Base-by-base conservation (phyloP, 257 asterid species). In the Galeopsis tetrahit region DNA sequence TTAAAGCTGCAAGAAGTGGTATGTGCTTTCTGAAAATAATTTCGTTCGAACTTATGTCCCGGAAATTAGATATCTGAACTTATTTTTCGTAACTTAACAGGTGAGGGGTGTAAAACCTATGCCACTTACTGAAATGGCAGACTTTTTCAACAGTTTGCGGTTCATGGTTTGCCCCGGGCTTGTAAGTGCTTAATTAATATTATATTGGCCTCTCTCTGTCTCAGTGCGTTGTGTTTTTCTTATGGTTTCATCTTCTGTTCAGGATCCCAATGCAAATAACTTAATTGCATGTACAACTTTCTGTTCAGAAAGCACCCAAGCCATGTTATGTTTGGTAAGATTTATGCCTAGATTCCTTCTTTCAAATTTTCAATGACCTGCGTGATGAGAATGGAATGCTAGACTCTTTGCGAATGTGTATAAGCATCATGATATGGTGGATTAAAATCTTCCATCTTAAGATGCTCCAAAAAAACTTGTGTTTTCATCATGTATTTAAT, bases 1-100 rank as follows among this genome's bases (percentile, higher is more conserved):
- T 65, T 93, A 83, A 93, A 93, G 85, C 90, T 90, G 79, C 98
- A 93, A 85, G 98, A 93, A 90, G 98, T 93, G 88, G 98, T 93
- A 71, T 63, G 83, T 85, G 74, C 77, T 44, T 72, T 73, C 56
- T 49, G 21, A 5, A 39, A 58, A 63, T 60, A 31, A 9, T 14
- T 49, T 69, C 63, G 28, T 64, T 56, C 28, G 21, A 38, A 42
- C 32, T 56, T 63, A 17, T 48, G 21, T 36, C 36, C 59, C n/a
- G 2, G 64, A 38, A 69, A 53, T 66, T 39, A 64, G 74, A 49
- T 61, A 63, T 67, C 60, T 66, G 14, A 7, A 42, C 72, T 72
- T 38, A 69, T 49, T 49, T 78, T 69, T 28, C 66, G 64, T 74
- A 46, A 73, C 57, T 75, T 73, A 69, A 80, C 88, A 93, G 98